Evolutionary conservation across 768 basidiomycete species (phyloP).

Genomic region (Suillus ampliporus): DNA sequence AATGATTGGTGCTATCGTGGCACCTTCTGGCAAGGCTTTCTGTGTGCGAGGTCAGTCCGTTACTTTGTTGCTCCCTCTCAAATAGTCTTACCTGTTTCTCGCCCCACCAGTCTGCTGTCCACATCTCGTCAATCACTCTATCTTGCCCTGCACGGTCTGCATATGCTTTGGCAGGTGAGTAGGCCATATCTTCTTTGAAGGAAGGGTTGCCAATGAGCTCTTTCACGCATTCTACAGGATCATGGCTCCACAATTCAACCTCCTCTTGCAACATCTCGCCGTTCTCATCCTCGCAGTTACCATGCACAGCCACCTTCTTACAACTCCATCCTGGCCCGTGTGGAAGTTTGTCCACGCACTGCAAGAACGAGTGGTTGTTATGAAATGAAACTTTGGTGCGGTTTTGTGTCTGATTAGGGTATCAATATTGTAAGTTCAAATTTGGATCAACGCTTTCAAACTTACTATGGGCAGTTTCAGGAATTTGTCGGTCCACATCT

Average conservation of each 20-base stretch:
- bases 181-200: constrained; percentile 13
- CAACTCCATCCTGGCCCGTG: constrained; percentile 29
- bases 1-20: constrained; percentile 22
- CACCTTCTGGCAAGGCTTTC: constrained; percentile 15
- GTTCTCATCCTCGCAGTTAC: constrained; percentile 21
- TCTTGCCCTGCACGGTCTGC: constrained; percentile 10
- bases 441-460: not conserved
- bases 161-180: constrained; percentile 13
- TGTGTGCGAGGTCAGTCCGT: not conserved
- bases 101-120: constrained; percentile 32
- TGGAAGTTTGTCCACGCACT: constrained; percentile 28
- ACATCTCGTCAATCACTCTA: constrained; percentile 24
- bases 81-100: constrained; percentile 22
- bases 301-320: constrained; percentile 23
- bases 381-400: constrained; percentile 27
- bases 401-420: constrained; percentile 3
- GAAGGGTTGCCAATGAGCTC: constrained; percentile 37
- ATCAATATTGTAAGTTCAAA: not conserved
- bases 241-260: constrained; percentile 34
- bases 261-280: constrained; percentile 17
- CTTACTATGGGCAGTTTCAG: constrained; percentile 37
- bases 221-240: constrained; percentile 24
- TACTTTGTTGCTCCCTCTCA: not conserved
- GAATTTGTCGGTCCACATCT: constrained; percentile 38
- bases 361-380: constrained; percentile 28